phyloP scores from a whole-genome alignment of 345 rosid species.

The Salix viminalis region DNA sequence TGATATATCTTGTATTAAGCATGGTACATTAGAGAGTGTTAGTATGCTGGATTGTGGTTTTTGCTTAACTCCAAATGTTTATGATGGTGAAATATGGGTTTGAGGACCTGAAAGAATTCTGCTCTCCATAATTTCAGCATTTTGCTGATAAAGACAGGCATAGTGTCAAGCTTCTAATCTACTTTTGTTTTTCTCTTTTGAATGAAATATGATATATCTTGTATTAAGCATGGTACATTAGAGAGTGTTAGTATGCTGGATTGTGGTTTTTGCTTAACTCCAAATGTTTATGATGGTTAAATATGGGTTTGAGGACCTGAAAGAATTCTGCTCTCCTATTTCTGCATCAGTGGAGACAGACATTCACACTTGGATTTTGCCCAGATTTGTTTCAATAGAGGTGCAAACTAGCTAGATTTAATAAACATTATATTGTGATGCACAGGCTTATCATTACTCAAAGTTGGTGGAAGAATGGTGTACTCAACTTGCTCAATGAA shows the following conservation, averaged over 20 bases:
- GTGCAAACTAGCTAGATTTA: not conserved
- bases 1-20: not conserved
- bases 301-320: not conserved
- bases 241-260: not conserved
- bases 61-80: not conserved
- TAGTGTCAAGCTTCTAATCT: not conserved
- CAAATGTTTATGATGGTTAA: not conserved
- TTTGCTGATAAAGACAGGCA: not conserved
- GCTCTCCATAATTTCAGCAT: not conserved
- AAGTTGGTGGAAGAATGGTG: slow-evolving; percentile 96
- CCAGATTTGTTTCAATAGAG: not conserved
- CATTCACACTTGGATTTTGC: not conserved
- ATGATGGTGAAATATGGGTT: not conserved
- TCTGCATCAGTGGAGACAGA: not conserved
- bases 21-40: not conserved
- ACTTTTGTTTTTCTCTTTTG: too few relatives aligned
- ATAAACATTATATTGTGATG: not conserved
- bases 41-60: not conserved
- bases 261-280: not conserved
- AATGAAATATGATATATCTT: not conserved
- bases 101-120: not conserved
- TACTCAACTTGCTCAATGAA: slow-evolving; percentile 99
- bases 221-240: not conserved
- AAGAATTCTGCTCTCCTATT: not conserved
- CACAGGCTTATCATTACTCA: slow-evolving; percentile 72